phyloP scores from a whole-genome alignment of 1,284 basidiomycete species.

The Cryptococcus jaspeensis region DNA sequence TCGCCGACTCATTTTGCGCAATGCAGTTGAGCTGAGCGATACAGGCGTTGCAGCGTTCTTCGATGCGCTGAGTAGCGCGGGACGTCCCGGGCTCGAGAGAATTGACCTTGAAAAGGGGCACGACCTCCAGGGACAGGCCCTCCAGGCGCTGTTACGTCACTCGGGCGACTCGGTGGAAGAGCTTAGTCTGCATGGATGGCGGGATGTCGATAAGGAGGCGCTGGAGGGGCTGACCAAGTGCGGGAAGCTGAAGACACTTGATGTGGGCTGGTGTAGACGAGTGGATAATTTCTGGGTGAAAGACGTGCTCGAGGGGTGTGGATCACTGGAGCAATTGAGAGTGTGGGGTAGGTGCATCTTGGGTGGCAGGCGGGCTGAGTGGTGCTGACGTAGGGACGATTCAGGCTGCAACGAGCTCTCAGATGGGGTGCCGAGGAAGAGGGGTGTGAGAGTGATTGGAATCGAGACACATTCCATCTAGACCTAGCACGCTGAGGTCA shows the following conservation, averaged over 20 bases:
- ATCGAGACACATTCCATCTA: slow-evolving; percentile 50
- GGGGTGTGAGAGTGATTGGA: slow-evolving; percentile 50
- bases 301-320: slow-evolving; percentile 61
- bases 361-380: background rate
- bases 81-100: slow-evolving; percentile 50
- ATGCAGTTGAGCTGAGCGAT: slow-evolving; percentile 66
- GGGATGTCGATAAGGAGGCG: slow-evolving; percentile 60
- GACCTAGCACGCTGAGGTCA: background rate
- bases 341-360: slow-evolving; percentile 49
- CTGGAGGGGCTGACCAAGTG: slow-evolving; percentile 59
- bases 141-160: slow-evolving; percentile 67
- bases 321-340: slow-evolving; percentile 31
- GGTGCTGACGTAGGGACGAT: background rate
- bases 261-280: slow-evolving; percentile 83
- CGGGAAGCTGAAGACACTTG: slow-evolving; percentile 61
- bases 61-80: slow-evolving; percentile 42
- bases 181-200: slow-evolving; percentile 78
- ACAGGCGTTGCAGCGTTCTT: slow-evolving; percentile 70
- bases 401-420: slow-evolving; percentile 50
- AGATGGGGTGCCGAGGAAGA: slow-evolving; percentile 47
- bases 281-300: slow-evolving; percentile 82
- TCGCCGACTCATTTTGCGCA: slow-evolving; percentile 60
- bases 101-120: slow-evolving; percentile 64
- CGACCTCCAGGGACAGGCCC: slow-evolving; percentile 60
- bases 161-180: slow-evolving; percentile 63